Percentiles rank a stretch among this genome's conserved stretches.
These are phyloP conservation scores for Globisporangium spinosum DNA, from an alignment of 352 stramenopile genomes.

Conservation along the genomic window DNA sequence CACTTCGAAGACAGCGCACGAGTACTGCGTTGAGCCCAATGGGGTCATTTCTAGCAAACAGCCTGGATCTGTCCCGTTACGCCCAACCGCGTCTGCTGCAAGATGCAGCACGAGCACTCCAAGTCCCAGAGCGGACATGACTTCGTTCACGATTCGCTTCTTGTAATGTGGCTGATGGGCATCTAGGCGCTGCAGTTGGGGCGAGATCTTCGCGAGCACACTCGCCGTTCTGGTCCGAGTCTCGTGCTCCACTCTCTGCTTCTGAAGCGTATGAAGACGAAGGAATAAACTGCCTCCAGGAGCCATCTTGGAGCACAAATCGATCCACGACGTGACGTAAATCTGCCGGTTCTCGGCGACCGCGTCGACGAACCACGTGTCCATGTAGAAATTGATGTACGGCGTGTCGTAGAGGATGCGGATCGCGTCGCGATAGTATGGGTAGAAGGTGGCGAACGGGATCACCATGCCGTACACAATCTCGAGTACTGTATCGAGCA, in stretches of 20 bases:
- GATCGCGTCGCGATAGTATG: constrained; percentile 16
- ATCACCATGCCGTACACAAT: constrained; percentile 20
- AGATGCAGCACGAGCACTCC: neutral
- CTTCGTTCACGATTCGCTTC: neutral
- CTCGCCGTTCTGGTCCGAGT: neutral
- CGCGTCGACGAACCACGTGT: neutral
- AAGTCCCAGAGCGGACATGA: neutral
- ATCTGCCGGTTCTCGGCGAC: neutral
- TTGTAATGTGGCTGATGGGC: neutral
- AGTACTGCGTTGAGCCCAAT: neutral
- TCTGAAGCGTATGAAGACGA: neutral
- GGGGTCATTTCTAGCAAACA: neutral
- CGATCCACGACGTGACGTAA: neutral
- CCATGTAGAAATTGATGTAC: neutral
- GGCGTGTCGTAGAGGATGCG: neutral
- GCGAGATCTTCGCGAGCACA: neutral
- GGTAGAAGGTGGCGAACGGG: constrained; percentile 28
- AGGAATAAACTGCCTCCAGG: neutral
- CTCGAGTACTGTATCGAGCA: constrained; percentile 18
- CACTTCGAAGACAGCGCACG: neutral
- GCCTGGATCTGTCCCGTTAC: neutral
- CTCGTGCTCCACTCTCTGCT: neutral
- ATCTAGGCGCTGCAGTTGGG: neutral
- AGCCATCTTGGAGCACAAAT: neutral
- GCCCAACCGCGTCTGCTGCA: neutral